Evolutionary conservation across 1,284 basidiomycete species (phyloP), one percentile per base, ranked within the genome.

Genomic region (Sporisorium iseilematis-ciliati): DNA sequence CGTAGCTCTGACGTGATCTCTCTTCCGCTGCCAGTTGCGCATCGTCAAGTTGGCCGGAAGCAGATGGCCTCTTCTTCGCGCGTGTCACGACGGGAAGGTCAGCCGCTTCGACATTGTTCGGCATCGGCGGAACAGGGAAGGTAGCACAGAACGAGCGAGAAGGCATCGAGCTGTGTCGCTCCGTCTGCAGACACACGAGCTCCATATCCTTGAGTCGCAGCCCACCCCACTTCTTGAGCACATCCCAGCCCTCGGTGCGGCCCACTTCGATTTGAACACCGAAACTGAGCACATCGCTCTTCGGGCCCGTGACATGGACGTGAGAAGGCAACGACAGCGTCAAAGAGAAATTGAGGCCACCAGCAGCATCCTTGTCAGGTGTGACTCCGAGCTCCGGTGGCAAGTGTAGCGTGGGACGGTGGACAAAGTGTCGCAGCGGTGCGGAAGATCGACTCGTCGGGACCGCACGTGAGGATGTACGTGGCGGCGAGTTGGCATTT

Each of bases 211-310:
- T 74, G 68, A 85, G 71, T 1, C 83, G 71, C 49, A 85, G 46
- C 10, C 83, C 82, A 16, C 82, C 81, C 57, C 75, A 63, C 54
- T 74, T 69, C 12, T 72, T 59, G 8, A 80, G 72, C 18, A 63
- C 65, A 31, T 66, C 72, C 82, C 82, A 83, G 31, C 72, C 78
- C 21, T 53, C 50, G 1, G 77, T 58, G n/a, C 65, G 68, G 41
- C 82, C 80, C 2, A 83, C 75, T 52, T 84, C 82, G 46, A 84
- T 80, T 61, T 84, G 82, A 6, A 85, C 77, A n/a, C 83, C 82
- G 53, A 85, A 85, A 42, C 75, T 81, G 42, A 85, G 78, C 41
- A 79, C 72, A 29, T 82, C 80, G 53, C 71, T 75, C 51, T 61
- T 67, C 1, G 77, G 75, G 7, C 73, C 77, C 16, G 78, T 52